These are phyloP conservation scores for Petunia axillaris DNA, from an alignment of 257 asterid genomes.

Conservation along the genomic window DNA sequence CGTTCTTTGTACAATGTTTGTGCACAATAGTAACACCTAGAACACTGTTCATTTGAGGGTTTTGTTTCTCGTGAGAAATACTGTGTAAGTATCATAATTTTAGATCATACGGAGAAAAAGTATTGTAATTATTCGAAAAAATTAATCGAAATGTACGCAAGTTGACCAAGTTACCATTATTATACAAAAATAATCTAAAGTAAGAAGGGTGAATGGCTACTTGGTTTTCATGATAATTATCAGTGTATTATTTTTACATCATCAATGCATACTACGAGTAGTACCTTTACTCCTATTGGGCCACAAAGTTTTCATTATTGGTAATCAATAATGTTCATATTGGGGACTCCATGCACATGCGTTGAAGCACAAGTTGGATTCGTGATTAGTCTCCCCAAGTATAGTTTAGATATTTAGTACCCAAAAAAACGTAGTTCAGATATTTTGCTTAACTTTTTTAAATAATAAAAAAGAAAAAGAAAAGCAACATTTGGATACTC, in stretches of 20 bases:
- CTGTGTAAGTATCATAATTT: neutral
- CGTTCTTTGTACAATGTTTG: too few species aligned
- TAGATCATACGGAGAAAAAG: neutral
- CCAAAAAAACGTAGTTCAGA: neutral
- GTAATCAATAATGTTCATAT: neutral
- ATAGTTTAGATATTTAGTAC: neutral
- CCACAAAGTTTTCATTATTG: neutral
- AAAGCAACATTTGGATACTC: neutral
- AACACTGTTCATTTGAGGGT: too few species aligned
- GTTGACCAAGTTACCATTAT: too few species aligned
- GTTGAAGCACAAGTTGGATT: neutral
- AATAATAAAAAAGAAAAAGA: neutral
- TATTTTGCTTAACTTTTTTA: neutral
- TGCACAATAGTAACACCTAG: too few species aligned
- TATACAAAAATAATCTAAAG: neutral
- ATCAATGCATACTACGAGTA: too few species aligned
- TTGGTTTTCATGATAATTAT: too few species aligned
- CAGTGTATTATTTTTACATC: too few species aligned
- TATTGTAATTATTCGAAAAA: neutral
- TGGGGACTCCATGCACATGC: conserved; percentile 5
- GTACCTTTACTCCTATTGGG: too few species aligned
- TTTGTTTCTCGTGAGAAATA: too few species aligned
- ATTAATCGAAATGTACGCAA: too few species aligned
- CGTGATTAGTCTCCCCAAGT: neutral
- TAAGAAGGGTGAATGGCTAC: neutral